Base-by-base conservation (phyloP, 176 grass and related monocot genomes). In the Thalia dealbata region DNA sequence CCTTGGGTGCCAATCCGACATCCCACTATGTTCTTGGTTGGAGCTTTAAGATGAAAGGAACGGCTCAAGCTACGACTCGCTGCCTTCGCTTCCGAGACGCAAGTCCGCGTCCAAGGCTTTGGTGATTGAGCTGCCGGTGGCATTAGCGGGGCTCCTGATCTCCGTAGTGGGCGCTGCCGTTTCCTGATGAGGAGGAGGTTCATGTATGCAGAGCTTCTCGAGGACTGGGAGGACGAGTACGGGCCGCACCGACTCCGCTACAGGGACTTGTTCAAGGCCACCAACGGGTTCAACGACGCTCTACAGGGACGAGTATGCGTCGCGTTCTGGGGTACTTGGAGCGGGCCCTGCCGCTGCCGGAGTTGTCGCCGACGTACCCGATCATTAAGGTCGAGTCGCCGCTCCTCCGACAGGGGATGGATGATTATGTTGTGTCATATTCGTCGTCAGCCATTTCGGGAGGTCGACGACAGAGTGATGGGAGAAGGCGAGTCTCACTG, bases 301-400 rank as follows among this genome's bases (percentile, higher is more conserved):
- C n/a, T n/a, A n/a, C n/a, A 14, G 51, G 51, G 5, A 18, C 85
- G 1, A 70, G 69, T 23, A 65, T 83, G 22, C 81, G 81, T 61
- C 85, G 83, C 45, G 51, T 87, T 43, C 10, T 74, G 42, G 72
- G 69, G 77, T 64, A 76, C 44, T n/a, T 87, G 11, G 77, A 83
- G 3, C 67, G 73, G 6, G 11, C 14, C 10, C 9, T 21, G 61
- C 19, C 61, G 6, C 69, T 80, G 24, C 85, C 77, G 50, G 85
- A 83, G 60, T 3, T 87, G 0, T 70, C 73, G 15, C 73, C 52
- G 3, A 45, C 62, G 23, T 62, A 87, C 23, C 32, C 62, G 0
- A 22, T 61, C 48, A 62, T 83, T 18, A 7, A 69, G 42, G 55
- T 77, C 69, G 29, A 48, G 21, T 60, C 24, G 44, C 41, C 74